These are phyloP conservation scores for Leucocoprinus birnbaumii DNA, from an alignment of 768 basidiomycete genomes.

Conservation along the genomic window DNA sequence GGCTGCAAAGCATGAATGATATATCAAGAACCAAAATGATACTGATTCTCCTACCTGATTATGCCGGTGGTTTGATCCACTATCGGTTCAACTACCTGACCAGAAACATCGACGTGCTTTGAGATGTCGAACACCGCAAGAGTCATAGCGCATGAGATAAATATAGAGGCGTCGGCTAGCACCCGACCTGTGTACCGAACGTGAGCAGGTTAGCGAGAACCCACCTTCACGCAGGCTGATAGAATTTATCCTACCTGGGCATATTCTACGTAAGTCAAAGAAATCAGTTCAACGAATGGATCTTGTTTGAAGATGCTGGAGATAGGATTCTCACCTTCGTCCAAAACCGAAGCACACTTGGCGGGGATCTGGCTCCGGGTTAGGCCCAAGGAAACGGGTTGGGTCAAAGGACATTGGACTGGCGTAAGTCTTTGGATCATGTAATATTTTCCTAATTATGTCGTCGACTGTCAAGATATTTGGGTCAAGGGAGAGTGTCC, in stretches of 20 bases:
- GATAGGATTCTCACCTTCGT: no score
- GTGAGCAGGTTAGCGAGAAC: no score
- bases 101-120: slow-evolving; percentile 21
- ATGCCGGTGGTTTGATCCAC: slow-evolving; percentile 41
- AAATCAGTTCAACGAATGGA: no score
- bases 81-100: slow-evolving; percentile 28
- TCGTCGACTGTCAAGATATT: no score
- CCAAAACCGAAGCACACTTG: slow-evolving; percentile 52
- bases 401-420: slow-evolving; percentile 45
- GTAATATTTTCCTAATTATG: slow-evolving; percentile 33
- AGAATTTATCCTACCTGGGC: slow-evolving; percentile 23
- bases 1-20: no score
- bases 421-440: slow-evolving; percentile 37
- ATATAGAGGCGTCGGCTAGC: slow-evolving; percentile 40
- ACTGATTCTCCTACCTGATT: slow-evolving; percentile 32
- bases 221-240: neutral
- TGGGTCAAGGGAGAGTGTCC: no score
- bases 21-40: no score
- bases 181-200: slow-evolving; percentile 22
- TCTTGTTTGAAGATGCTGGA: no score
- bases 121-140: slow-evolving; percentile 39
- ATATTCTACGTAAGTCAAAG: no score
- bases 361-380: slow-evolving; percentile 43
- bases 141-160: slow-evolving; percentile 36
- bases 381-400: slow-evolving; percentile 39